Evolutionary conservation across 2,329 filamentous ascomycete genomes (phyloP).

Genomic region (Diatrype stigma): DNA sequence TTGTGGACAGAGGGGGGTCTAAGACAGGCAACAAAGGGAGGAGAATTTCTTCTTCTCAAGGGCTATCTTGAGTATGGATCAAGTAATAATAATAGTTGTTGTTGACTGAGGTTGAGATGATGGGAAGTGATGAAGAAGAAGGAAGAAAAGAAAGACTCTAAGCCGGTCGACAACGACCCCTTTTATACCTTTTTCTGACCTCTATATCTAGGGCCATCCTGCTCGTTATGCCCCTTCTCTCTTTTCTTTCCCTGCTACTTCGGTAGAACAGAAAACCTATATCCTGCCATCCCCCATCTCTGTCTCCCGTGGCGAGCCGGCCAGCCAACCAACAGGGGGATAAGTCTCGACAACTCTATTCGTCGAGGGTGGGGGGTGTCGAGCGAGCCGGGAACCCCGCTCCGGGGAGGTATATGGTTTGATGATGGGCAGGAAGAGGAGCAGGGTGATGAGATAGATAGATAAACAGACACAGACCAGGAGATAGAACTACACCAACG

Average conservation of each 20-base stretch:
- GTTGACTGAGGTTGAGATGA: constrained; percentile 19
- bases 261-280: constrained; percentile 22
- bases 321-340: constrained; percentile 8
- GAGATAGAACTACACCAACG: neutral
- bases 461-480: constrained; percentile 1
- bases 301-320: no score
- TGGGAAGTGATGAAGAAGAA: constrained; percentile 45
- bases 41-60: neutral
- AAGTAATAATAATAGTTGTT: neutral
- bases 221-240: no score
- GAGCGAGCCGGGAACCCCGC: constrained; percentile 28
- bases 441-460: constrained; percentile 19
- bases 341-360: constrained; percentile 26
- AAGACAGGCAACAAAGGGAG: constrained; percentile 1
- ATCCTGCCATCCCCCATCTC: constrained; percentile 8
- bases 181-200: constrained; percentile 59
- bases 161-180: constrained; percentile 44
- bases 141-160: constrained; percentile 43
- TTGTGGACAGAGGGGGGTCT: constrained; percentile 7
- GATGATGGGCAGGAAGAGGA: constrained; percentile 18
- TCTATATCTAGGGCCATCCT: neutral
- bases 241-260: constrained; percentile 1
- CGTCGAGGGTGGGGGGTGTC: constrained; percentile 12
- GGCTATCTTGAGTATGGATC: neutral
- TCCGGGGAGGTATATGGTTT: no score